Percentiles rank a stretch among this genome's conserved stretches.
Evolutionary conservation across 441 rosid genomes (phyloP).

Genomic region (Adansonia madagascariensis): DNA sequence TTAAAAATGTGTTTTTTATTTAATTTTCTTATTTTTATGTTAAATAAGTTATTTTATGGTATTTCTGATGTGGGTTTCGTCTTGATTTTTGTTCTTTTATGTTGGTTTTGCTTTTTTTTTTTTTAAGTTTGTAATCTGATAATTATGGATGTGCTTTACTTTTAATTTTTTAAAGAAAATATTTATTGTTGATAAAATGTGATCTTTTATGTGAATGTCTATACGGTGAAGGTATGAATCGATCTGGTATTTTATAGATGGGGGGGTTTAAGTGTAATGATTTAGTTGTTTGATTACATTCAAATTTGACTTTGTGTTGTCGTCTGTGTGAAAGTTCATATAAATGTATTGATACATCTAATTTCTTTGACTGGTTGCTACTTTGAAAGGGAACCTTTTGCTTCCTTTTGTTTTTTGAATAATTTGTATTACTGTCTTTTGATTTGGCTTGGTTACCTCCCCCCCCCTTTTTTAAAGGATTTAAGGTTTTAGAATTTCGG

Average conservation of each 20-base stretch:
- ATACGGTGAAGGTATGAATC: neutral
- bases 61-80: neutral
- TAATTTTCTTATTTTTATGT: neutral
- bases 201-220: neutral
- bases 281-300: neutral
- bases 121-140: neutral
- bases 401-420: neutral
- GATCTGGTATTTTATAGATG: neutral
- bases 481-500: neutral
- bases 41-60: neutral
- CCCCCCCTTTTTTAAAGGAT: neutral
- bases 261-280: constrained; percentile 6
- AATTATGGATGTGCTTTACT: neutral
- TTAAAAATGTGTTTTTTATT: neutral
- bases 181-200: neutral
- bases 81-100: neutral
- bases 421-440: neutral
- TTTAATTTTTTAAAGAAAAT: neutral
- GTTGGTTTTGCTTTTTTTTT: neutral
- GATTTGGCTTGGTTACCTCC: neutral
- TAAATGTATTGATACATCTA: neutral
- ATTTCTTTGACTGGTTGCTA: neutral
- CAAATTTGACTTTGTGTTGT: neutral
- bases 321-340: neutral
- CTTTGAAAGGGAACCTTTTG: neutral